A percentile compares a stretch with the other conserved stretches of the same genome.
Conservation (phyloP, 2,329 filamentous ascomycete species). For the Sarocladiaceae sp. region DNA sequence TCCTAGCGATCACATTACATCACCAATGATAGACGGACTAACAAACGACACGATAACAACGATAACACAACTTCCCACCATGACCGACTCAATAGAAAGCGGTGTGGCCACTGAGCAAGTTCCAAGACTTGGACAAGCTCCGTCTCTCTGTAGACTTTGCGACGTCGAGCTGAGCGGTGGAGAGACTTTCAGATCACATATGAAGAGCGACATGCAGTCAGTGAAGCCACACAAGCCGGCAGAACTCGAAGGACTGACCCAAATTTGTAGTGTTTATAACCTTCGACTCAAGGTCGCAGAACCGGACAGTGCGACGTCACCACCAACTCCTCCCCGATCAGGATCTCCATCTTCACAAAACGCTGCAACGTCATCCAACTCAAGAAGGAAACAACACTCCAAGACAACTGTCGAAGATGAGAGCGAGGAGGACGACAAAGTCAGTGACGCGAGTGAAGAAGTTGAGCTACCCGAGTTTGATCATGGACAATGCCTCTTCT, state of each 20-base stretch:
- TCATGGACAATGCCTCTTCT: constrained; percentile 38
- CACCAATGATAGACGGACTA: background rate
- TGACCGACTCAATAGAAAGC: background rate
- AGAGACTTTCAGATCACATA: constrained; percentile 6
- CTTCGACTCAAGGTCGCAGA: constrained; percentile 10
- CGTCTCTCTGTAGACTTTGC: background rate
- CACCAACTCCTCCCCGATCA: background rate
- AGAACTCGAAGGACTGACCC: background rate
- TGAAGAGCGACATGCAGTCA: background rate
- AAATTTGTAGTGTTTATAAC: constrained; percentile 10
- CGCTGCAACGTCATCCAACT: background rate
- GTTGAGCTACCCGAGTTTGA: constrained; percentile 18
- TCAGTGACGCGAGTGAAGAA: background rate
- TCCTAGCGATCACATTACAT: background rate
- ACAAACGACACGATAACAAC: constrained; percentile 1
- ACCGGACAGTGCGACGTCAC: constrained; percentile 1
- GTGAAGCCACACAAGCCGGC: background rate
- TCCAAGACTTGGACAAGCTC: background rate
- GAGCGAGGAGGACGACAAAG: background rate
- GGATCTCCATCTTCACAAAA: background rate
- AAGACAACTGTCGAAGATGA: background rate
- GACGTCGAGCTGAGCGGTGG: background rate
- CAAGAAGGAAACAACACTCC: background rate
- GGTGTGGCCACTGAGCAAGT: background rate
- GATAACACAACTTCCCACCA: background rate